Percentiles rank a stretch among this genome's conserved stretches.
Evolutionary conservation across 345 rosid genomes (phyloP).

Genomic region (Crucihimalaya himalaica): DNA sequence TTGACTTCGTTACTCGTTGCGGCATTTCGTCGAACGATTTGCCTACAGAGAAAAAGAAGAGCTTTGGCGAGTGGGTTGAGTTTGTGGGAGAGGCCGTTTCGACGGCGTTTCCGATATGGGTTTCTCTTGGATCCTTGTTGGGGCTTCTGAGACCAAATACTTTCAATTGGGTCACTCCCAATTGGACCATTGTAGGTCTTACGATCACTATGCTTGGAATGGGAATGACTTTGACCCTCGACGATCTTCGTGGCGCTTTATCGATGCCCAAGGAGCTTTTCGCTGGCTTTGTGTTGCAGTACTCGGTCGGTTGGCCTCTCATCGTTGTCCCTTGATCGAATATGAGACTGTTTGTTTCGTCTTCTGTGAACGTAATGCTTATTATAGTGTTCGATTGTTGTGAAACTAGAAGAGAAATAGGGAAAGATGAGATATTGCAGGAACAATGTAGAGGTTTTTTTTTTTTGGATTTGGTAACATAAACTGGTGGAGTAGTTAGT

Average conservation of each 20-base stretch:
- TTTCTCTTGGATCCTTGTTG: constrained; percentile 71
- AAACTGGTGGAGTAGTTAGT: constrained; percentile 9
- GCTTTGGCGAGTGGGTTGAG: constrained; percentile 69
- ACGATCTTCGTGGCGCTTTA: constrained; percentile 78
- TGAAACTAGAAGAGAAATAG: background rate
- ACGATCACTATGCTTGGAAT: constrained; percentile 90
- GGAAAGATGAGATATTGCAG: constrained; percentile 10
- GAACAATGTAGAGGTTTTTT: background rate
- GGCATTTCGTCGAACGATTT: constrained; percentile 60
- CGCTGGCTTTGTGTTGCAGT: constrained; percentile 76
- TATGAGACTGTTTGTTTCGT: background rate
- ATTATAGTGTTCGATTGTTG: background rate
- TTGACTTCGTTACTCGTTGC: constrained; percentile 42
- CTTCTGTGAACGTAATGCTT: background rate
- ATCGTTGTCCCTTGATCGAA: background rate
- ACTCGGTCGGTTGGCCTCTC: constrained; percentile 59
- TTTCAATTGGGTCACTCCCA: constrained; percentile 80
- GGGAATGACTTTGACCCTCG: constrained; percentile 91
- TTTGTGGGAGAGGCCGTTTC: constrained; percentile 63
- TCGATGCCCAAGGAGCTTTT: constrained; percentile 85
- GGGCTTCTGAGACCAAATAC: constrained; percentile 66
- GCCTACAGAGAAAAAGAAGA: constrained; percentile 31
- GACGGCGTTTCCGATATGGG: constrained; percentile 88
- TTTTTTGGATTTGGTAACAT: constrained; percentile 9
- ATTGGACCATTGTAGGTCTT: constrained; percentile 62